Evolutionary conservation across 768 basidiomycete genomes (phyloP).

Genomic region (Agaricus sinodeliciosus): DNA sequence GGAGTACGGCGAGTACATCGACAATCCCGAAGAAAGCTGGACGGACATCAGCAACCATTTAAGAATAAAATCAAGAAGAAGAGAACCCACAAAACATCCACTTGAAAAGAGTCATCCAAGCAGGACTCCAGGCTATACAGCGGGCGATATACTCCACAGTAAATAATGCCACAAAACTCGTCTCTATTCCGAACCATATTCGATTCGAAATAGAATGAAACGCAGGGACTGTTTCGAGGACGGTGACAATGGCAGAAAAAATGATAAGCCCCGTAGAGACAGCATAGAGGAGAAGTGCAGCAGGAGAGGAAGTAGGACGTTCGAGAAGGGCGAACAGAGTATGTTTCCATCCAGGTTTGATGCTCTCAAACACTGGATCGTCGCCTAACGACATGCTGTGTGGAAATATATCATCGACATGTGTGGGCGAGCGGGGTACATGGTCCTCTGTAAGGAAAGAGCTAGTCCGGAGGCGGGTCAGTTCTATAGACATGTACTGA

Average conservation of each 20-base stretch:
- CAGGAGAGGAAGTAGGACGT: slow-evolving; percentile 65
- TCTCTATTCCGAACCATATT: slow-evolving; percentile 86
- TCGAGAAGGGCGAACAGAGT: slow-evolving; percentile 69
- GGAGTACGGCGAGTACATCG: slow-evolving; percentile 79
- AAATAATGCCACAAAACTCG: slow-evolving; percentile 76
- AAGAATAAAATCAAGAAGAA: slow-evolving; percentile 14
- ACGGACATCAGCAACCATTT: not conserved
- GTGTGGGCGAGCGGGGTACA: slow-evolving; percentile 22
- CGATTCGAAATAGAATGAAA: slow-evolving; percentile 64
- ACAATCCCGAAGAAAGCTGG: slow-evolving; percentile 77
- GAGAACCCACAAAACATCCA: slow-evolving; percentile 60
- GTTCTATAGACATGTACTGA: slow-evolving; percentile 5
- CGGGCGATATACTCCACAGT: slow-evolving; percentile 79
- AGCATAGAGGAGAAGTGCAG: slow-evolving; percentile 74
- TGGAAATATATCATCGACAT: slow-evolving; percentile 33
- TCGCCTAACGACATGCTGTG: slow-evolving; percentile 30
- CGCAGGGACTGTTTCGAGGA: slow-evolving; percentile 74
- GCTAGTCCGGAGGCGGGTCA: slow-evolving; percentile 2
- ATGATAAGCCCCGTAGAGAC: slow-evolving; percentile 66
- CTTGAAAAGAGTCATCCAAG: slow-evolving; percentile 50
- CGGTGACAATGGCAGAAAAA: slow-evolving; percentile 66
- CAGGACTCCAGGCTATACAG: slow-evolving; percentile 68
- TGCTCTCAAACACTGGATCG: slow-evolving; percentile 23
- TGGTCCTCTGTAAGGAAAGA: slow-evolving; percentile 40
- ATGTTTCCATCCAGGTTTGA: slow-evolving; percentile 54